Base-by-base conservation (phyloP, 2,329 filamentous ascomycete genomes). In the Beauveria sp. region DNA sequence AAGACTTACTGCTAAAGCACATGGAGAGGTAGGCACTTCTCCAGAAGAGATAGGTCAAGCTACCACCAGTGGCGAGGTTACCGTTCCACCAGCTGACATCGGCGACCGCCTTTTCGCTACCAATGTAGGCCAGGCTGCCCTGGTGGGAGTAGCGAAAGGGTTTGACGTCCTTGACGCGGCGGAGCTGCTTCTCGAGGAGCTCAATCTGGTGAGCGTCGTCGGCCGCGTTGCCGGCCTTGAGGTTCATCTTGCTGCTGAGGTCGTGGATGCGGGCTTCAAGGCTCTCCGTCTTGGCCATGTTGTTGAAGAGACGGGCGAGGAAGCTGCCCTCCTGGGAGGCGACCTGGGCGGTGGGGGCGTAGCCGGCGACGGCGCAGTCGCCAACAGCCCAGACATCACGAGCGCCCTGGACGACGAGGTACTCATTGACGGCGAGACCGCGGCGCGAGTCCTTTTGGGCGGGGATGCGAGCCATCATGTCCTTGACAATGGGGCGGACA, bases 81-180 rank as follows among this genome's bases (percentile, higher is more conserved):
- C 94, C 94, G 70, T 94, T 96, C 79, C 96, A 87, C 93, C 94
- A 99, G 73, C 87, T 90, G 70, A 99, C 91, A 77, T 99, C 94
- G 64, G 94, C 94, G 62, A 99, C 94, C 55, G 94, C 94, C 84
- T 93, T 93, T 75, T 99, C 94, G 76, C 91, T 96, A 64, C 94
- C 94, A 78, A 99, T 99, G 79, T 99, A 99, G 55, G 94, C 94
- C 76, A 99, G 77, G 69, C 89, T 93, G 67, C 94, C 94, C 80
- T 99, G 92, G 81, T 99, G 94, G 44, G 91, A 94, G 84, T 99
- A 99, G 79, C 96, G 89, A 82, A 99, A 99, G 58, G 94, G 94
- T 73, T 94, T 96, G 76, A 97, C 88, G 75, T 96, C 90, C 83
- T 96, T 96, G 75, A 94, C 86, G 68, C 92, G 86, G 65, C 91